These are phyloP conservation scores for Beauveria pseudobassiana DNA, from an alignment of 2,329 filamentous ascomycete genomes.

Conservation along the genomic window DNA sequence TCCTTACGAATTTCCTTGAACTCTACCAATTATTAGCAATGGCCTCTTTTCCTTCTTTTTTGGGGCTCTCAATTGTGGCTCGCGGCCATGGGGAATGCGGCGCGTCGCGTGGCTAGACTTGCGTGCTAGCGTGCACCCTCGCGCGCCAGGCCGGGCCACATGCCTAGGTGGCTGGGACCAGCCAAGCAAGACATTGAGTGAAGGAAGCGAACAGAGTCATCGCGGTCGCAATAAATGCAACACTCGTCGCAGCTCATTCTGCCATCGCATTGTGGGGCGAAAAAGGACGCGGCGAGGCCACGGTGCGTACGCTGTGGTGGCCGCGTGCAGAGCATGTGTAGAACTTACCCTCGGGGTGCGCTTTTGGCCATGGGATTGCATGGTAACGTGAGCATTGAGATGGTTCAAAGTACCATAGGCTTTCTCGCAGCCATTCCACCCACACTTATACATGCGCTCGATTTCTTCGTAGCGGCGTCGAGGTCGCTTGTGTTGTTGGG, in stretches of 20 bases:
- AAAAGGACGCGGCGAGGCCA: neutral
- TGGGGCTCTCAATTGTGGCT: neutral
- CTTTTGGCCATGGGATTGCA: constrained; percentile 95
- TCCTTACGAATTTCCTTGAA: constrained; percentile 99
- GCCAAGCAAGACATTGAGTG: neutral
- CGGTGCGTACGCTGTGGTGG: neutral
- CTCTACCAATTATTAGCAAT: constrained; percentile 48
- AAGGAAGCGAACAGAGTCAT: neutral
- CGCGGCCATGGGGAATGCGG: neutral
- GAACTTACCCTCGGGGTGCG: constrained; percentile 85
- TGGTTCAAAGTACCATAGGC: constrained; percentile 97
- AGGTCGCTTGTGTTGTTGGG: constrained; percentile 94
- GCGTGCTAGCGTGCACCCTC: constrained; percentile 18
- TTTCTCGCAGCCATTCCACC: constrained; percentile 97
- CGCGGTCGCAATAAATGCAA: neutral
- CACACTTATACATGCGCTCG: constrained; percentile 99
- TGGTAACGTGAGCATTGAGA: constrained; percentile 94
- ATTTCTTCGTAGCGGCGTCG: constrained; percentile 94
- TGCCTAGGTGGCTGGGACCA: neutral
- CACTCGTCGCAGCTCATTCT: neutral
- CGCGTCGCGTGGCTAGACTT: neutral
- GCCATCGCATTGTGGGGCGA: neutral
- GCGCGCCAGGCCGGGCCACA: neutral
- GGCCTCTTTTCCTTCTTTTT: neutral
- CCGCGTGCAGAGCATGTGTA: neutral